A percentile compares a stretch with the other conserved stretches of the same genome.
Conservation (phyloP, 1,284 basidiomycete genomes). For the Apiotrichum montevideense region DNA sequence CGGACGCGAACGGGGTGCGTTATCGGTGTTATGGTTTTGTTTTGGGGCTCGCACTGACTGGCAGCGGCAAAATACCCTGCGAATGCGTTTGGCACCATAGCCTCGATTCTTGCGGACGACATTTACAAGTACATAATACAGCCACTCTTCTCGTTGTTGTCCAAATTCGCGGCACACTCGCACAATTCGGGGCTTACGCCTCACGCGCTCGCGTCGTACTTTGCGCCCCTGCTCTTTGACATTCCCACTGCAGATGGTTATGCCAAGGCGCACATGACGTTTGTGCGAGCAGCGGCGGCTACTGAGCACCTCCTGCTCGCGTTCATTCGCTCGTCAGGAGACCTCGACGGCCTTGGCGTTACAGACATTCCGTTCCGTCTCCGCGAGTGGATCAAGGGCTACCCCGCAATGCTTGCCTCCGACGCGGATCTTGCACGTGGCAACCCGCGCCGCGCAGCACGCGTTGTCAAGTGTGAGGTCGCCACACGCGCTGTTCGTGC, state of each 20-base stretch:
- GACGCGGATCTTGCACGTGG: conserved; percentile 42
- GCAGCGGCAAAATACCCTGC: conserved; percentile 61
- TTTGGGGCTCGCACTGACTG: background rate
- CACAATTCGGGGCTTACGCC: conserved; percentile 74
- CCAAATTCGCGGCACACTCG: conserved; percentile 71
- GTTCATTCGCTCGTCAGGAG: conserved; percentile 72
- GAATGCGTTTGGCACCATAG: conserved; percentile 60
- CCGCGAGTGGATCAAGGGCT: conserved; percentile 78
- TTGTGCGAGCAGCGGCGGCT: conserved; percentile 71
- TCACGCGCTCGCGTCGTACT: conserved; percentile 75
- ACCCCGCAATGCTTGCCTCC: conserved; percentile 61
- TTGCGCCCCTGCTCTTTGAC: conserved; percentile 73
- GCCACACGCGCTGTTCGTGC: conserved; percentile 71
- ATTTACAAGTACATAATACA: conserved; percentile 57
- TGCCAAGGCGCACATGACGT: conserved; percentile 69
- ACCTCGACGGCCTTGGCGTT: conserved; percentile 52
- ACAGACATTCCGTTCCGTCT: conserved; percentile 67
- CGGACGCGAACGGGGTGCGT: conserved; percentile 66
- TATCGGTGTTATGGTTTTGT: background rate
- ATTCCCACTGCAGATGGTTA: conserved; percentile 55
- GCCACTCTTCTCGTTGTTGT: conserved; percentile 65
- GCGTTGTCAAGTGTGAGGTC: conserved; percentile 63
- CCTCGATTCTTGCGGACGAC: conserved; percentile 45
- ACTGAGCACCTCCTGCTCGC: conserved; percentile 81
- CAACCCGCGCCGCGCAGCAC: conserved; percentile 63